phyloP scores from a whole-genome alignment of 106 monocot species.

The Triglochin maritima region DNA sequence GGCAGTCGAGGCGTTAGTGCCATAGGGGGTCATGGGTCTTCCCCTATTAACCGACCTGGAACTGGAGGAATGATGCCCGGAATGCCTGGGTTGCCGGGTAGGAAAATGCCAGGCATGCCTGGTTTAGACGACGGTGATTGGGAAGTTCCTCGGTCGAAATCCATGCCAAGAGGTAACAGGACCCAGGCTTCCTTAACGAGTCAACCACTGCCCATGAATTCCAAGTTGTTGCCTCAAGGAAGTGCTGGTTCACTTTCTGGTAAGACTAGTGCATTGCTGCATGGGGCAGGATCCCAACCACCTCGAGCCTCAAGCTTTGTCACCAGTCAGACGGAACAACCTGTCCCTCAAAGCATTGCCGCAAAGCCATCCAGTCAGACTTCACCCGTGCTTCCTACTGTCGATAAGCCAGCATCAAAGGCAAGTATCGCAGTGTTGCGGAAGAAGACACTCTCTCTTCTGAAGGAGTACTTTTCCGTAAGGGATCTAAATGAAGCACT shows the following conservation, averaged over 20 bases:
- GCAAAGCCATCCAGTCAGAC: constrained; percentile 7
- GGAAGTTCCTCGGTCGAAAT: constrained; percentile 67
- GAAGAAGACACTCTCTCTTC: constrained; percentile 68
- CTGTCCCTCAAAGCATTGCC: constrained; percentile 8
- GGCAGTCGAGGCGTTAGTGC: constrained; percentile 39
- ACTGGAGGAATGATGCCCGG: constrained; percentile 91
- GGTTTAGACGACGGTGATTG: constrained; percentile 56
- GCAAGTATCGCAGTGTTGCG: constrained; percentile 26
- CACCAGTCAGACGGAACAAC: neutral
- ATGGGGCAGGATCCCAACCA: constrained; percentile 20
- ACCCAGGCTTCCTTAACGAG: constrained; percentile 14
- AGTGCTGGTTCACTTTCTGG: constrained; percentile 50
- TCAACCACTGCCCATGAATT: constrained; percentile 35
- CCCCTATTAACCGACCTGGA: constrained; percentile 52
- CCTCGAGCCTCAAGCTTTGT: constrained; percentile 5
- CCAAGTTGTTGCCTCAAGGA: constrained; percentile 57
- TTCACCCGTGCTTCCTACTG: constrained; percentile 3
- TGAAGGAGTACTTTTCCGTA: constrained; percentile 81
- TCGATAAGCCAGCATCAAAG: constrained; percentile 22
- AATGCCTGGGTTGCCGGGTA: constrained; percentile 53
- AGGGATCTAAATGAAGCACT: constrained; percentile 63
- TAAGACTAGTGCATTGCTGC: constrained; percentile 65
- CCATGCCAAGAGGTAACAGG: constrained; percentile 38
- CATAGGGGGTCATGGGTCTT: constrained; percentile 16
- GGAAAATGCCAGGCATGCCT: constrained; percentile 97